Conservation (phyloP, 371 early-diverging fungal genomes). For the Nematocida sp. region DNA sequence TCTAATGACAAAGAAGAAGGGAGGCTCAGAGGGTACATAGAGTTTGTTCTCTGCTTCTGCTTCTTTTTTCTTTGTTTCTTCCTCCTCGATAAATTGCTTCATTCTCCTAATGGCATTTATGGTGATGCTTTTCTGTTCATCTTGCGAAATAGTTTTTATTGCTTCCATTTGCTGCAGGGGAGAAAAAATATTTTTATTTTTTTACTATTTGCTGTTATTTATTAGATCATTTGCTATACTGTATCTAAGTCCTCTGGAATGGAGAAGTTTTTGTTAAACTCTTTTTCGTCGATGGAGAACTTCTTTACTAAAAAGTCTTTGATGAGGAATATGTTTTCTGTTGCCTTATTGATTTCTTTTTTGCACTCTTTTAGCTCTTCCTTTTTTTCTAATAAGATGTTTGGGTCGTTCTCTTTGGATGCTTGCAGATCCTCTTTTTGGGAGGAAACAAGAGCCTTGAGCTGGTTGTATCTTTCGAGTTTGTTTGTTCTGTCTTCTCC, state of each 20-base stretch:
- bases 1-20: constrained; percentile 67
- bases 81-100: constrained; percentile 46
- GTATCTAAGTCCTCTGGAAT: constrained; percentile 75
- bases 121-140: constrained; percentile 33
- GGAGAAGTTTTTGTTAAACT: constrained; percentile 73
- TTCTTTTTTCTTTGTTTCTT: constrained; percentile 55
- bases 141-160: constrained; percentile 9
- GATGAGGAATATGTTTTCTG: constrained; percentile 79
- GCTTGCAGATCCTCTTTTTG: constrained; percentile 27
- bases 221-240: not conserved
- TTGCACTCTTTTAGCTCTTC: constrained; percentile 4
- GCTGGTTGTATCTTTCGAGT: constrained; percentile 55
- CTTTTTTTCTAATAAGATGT: not conserved
- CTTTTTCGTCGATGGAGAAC: constrained; percentile 71
- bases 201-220: not conserved
- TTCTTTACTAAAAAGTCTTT: constrained; percentile 75
- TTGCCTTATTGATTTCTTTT: constrained; percentile 51
- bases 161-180: not conserved
- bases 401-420: constrained; percentile 40
- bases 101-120: constrained; percentile 41
- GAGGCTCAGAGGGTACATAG: constrained; percentile 65
- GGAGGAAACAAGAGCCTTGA: constrained; percentile 8
- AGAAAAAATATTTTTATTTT: not conserved
- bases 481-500: constrained; percentile 67
- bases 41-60: constrained; percentile 48